A percentile compares a stretch with the other conserved stretches of the same genome.
These are phyloP conservation scores for Bryoerythrophyllum caledonicum DNA, from an alignment of 225 moss, liverwort and hornwort species.

Conservation along the genomic window DNA sequence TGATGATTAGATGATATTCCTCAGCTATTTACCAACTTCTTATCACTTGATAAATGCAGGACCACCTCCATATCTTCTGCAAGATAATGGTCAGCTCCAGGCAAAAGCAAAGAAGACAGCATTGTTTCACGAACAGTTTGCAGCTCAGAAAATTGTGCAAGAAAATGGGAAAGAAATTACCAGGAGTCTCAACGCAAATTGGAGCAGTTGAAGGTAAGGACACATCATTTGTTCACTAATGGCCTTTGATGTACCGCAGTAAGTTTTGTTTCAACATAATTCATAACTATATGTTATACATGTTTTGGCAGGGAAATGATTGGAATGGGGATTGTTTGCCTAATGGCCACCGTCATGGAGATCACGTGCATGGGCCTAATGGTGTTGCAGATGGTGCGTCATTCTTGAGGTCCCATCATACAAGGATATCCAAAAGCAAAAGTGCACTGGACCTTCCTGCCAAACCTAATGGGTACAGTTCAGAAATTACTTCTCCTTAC, in stretches of 20 bases:
- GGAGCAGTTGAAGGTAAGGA: constrained; percentile 46
- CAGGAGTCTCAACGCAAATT: constrained; percentile 42
- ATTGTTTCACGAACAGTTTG: constrained; percentile 36
- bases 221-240: not conserved
- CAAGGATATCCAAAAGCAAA: constrained; percentile 41
- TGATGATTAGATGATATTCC: constrained; percentile 7
- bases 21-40: constrained; percentile 5
- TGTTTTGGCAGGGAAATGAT: constrained; percentile 37
- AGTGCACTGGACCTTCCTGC: constrained; percentile 38
- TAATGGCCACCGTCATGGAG: constrained; percentile 12
- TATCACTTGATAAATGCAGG: constrained; percentile 21
- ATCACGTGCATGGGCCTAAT: constrained; percentile 33
- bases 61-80: constrained; percentile 21
- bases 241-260: not conserved
- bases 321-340: constrained; percentile 19
- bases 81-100: constrained; percentile 23
- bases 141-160: constrained; percentile 51
- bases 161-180: constrained; percentile 51
- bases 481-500: constrained; percentile 26
- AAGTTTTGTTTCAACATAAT: constrained; percentile 2
- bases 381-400: constrained; percentile 27
- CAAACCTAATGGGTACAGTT: constrained; percentile 24
- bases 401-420: constrained; percentile 20
- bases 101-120: constrained; percentile 18
- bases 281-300: not conserved